Conservation (phyloP, 2,329 filamentous ascomycete species). For the Ilyonectria robusta region DNA sequence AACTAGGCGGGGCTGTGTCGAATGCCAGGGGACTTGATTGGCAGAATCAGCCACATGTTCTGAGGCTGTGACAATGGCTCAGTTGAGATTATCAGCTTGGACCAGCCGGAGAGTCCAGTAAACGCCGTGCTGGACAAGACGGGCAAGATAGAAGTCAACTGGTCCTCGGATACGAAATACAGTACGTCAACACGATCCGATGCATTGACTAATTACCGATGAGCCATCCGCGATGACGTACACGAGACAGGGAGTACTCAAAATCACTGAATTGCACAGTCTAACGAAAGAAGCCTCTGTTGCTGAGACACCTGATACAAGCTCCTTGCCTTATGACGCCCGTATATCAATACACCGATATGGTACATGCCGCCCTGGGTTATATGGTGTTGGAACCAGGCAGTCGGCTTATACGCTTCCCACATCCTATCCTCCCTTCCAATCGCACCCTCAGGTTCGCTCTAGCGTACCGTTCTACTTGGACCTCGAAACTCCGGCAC, state of each 20-base stretch:
- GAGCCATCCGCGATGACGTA: conserved; percentile 11
- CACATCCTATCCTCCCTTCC: conserved; percentile 34
- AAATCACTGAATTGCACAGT: conserved; percentile 42
- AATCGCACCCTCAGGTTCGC: conserved; percentile 14
- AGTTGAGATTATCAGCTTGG: conserved; percentile 2
- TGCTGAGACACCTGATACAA: conserved; percentile 46
- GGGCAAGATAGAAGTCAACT: not conserved
- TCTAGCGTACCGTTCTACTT: conserved; percentile 60
- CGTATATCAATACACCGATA: conserved; percentile 51
- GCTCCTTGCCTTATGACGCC: conserved; percentile 49
- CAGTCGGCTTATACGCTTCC: conserved; percentile 42
- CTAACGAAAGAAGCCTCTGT: conserved; percentile 47
- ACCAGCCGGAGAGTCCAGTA: conserved; percentile 31
- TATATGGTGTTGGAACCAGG: conserved; percentile 36
- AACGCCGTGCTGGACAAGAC: conserved; percentile 27
- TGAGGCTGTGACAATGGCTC: conserved; percentile 21
- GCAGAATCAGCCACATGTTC: conserved; percentile 16
- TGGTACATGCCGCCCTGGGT: conserved; percentile 48
- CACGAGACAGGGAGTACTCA: not conserved
- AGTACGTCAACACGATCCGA: not conserved
- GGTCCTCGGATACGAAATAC: conserved; percentile 6
- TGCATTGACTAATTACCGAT: not conserved
- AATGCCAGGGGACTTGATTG: conserved; percentile 23
- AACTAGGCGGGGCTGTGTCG: conserved; percentile 11
- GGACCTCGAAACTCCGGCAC: conserved; percentile 88